phyloP scores from a whole-genome alignment of 192 early-diverging fungal species.

The Chytriomyces confervae region DNA sequence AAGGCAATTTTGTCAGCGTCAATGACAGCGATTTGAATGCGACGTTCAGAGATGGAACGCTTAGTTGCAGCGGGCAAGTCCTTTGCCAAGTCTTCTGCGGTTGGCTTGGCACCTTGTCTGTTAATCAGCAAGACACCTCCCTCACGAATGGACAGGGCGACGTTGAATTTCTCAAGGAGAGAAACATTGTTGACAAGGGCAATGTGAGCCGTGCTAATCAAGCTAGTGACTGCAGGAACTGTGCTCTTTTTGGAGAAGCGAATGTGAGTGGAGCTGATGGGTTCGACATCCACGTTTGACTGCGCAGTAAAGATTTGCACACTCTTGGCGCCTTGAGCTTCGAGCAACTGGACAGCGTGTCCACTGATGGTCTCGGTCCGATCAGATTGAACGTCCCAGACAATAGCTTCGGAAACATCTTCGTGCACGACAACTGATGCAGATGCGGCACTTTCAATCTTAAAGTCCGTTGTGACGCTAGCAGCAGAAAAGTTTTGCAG shows the following conservation, averaged over 20 bases:
- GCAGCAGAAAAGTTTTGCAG: constrained; percentile 39
- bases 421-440: constrained; percentile 15
- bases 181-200: constrained; percentile 68
- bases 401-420: constrained; percentile 53
- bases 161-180: constrained; percentile 65
- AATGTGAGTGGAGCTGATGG: constrained; percentile 64
- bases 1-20: constrained; percentile 68
- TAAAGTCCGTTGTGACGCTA: constrained; percentile 41
- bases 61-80: constrained; percentile 71
- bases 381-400: constrained; percentile 63
- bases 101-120: constrained; percentile 48
- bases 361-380: constrained; percentile 64
- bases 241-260: constrained; percentile 48
- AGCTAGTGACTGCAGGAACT: constrained; percentile 35
- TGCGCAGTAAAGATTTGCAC: constrained; percentile 52
- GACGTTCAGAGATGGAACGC: constrained; percentile 53
- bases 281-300: constrained; percentile 65
- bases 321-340: constrained; percentile 40
- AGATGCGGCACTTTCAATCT: constrained; percentile 22
- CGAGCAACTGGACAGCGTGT: constrained; percentile 41
- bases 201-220: constrained; percentile 59
- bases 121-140: constrained; percentile 69
- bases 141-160: constrained; percentile 55
- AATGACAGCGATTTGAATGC: constrained; percentile 65
- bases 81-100: constrained; percentile 69